These are phyloP conservation scores for Acanthamoeba triangularis DNA, from an alignment of 208 protist genomes.

Conservation along the genomic window DNA sequence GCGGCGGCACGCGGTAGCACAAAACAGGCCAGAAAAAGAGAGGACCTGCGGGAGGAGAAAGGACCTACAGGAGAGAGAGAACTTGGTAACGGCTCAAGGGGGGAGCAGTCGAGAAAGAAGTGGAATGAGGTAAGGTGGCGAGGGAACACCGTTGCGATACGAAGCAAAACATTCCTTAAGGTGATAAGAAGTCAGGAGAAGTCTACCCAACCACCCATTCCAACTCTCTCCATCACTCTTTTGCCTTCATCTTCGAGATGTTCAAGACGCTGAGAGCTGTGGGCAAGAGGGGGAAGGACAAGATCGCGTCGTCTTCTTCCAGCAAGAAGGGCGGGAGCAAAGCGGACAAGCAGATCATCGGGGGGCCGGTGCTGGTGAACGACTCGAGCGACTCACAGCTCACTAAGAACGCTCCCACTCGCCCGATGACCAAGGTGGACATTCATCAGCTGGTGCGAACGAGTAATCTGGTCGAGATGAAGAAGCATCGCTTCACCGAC, in stretches of 20 bases:
- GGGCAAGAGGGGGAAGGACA: slow-evolving; percentile 12
- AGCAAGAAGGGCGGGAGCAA: slow-evolving; percentile 2
- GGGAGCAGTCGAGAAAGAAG: no score
- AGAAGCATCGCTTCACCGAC: slow-evolving; percentile 40
- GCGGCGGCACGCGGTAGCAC: no score
- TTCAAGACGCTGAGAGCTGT: not conserved
- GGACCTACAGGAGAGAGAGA: not conserved
- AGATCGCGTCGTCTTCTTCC: not conserved
- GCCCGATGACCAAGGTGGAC: slow-evolving; percentile 34
- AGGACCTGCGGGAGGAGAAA: no score
- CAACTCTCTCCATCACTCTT: no score
- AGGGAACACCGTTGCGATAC: no score
- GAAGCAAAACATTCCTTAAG: no score
- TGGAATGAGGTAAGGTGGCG: no score
- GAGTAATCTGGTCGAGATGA: slow-evolving; percentile 43
- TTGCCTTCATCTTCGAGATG: not conserved
- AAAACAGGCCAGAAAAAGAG: no score
- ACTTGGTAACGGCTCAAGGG: no score
- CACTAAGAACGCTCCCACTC: not conserved
- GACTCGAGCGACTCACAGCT: slow-evolving; percentile 45
- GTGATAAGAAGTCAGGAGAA: no score
- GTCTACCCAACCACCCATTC: no score
- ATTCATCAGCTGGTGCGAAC: slow-evolving; percentile 18
- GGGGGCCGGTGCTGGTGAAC: not conserved
- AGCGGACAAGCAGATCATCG: not conserved